Evolutionary conservation across 2,329 filamentous ascomycete genomes (phyloP), one percentile per base, ranked within the genome.

Genomic region (Alternaria hordeiaustralica): DNA sequence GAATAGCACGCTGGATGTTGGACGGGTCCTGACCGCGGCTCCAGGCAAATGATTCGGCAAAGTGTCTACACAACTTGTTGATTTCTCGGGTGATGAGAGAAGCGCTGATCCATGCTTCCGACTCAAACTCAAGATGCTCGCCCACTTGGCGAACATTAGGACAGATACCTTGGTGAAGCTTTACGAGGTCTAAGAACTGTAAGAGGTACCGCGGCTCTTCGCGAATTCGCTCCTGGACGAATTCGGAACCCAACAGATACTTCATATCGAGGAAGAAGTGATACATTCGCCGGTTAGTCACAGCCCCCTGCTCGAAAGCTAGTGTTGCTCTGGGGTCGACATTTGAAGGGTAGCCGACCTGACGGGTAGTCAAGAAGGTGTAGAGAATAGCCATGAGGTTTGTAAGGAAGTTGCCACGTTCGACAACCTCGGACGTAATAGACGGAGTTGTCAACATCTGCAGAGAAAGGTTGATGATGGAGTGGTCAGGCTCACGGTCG

Each of bases 91-190:
- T 97, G 61, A 99, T 92, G 55, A 98, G 86, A 7, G 94, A 97
- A 4, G 96, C 95, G 61, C 93, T 96, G 57, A 99, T 98, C 96
- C 96, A 99, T 20, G 93, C 92, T 81, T 99, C 96, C 2, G 94
- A 96, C 80, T 99, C 96, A 76, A 98, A 99, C 79, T 99, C 96
- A 30, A 99, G 92, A 78, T 99, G 96, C 75, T 98, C 96, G 15
- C 94, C 94, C 21, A 97, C 88, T 3, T 95, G 96, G 65, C 96
- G 88, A 49, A 94, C 86, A 73, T 98, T 99, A 2, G 96, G 96
- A 72, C 95, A 97, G 60, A 99, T 97, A 26, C 96, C 95, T 82
- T 99, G 96, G 69, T 97, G 94, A 49, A 99, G 87, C 79, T 97
- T 97, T 67, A 97, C 93, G 15, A 99, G 85, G 76, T 99, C 96